Percentiles rank a stretch among this genome's conserved stretches.
Conservation (phyloP, 176 grass and related monocot genomes). For the Ensete ventricosum region DNA sequence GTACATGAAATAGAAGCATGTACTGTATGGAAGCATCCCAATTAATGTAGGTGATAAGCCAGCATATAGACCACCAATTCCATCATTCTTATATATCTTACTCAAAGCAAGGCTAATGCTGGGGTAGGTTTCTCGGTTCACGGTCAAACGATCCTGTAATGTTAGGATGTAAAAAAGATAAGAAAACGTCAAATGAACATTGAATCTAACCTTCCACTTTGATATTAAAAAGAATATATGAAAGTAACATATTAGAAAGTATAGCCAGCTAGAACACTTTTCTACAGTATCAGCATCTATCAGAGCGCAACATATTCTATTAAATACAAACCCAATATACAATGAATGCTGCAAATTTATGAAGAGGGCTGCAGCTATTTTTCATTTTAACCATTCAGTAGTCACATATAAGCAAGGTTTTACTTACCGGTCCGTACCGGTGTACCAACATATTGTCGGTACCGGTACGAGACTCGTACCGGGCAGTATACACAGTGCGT, state of each 20-base stretch:
- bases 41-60: conserved; percentile 63
- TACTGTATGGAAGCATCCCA: conserved; percentile 90
- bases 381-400: background rate
- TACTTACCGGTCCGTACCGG: no score
- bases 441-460: no score
- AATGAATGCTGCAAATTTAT: background rate
- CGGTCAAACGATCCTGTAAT: conserved; percentile 57
- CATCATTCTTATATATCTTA: conserved; percentile 45
- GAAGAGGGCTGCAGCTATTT: no score
- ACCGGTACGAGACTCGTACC: no score
- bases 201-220: background rate
- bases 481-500: no score
- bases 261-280: background rate
- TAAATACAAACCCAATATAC: background rate
- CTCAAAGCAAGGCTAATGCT: conserved; percentile 53
- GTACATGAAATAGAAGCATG: conserved; percentile 95
- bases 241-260: background rate
- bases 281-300: background rate
- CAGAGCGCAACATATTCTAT: background rate
- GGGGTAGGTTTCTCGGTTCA: conserved; percentile 55
- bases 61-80: conserved; percentile 59
- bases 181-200: background rate
- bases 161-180: conserved; percentile 4
- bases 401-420: background rate
- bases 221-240: background rate